Conservation (phyloP, 257 asterid species). For the Solanum pimpinellifolium region DNA sequence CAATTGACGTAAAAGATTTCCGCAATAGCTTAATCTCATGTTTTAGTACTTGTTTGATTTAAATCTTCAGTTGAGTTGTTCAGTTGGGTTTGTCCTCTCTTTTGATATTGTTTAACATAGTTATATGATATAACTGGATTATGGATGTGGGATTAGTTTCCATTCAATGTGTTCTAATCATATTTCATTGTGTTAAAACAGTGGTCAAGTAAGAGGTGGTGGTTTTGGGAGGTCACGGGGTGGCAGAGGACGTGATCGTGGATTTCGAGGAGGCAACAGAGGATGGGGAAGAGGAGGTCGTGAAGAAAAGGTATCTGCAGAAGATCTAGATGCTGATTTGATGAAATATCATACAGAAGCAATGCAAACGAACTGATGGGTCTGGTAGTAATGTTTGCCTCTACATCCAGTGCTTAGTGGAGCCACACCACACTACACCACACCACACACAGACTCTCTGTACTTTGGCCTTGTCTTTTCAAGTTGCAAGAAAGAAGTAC, state of each 20-base stretch:
- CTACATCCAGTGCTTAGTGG: background rate
- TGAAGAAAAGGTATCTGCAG: conserved; percentile 51
- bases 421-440: background rate
- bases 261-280: conserved; percentile 31
- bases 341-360: conserved; percentile 53
- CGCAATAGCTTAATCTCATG: background rate
- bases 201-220: conserved; percentile 37
- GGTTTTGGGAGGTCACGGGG: conserved; percentile 31
- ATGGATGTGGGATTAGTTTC: background rate
- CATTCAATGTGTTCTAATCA: background rate
- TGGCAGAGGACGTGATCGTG: conserved; percentile 27
- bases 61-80: background rate
- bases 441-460: background rate
- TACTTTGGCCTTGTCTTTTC: background rate
- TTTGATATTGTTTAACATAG: background rate
- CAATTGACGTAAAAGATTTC: background rate
- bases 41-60: background rate
- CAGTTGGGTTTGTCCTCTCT: background rate
- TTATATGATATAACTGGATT: background rate
- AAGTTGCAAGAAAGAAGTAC: conserved; percentile 1
- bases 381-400: background rate
- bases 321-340: conserved; percentile 64
- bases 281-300: conserved; percentile 46
- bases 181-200: background rate
- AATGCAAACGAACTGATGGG: conserved; percentile 30